Conservation (phyloP, 768 basidiomycete genomes). For the Phlebiopsis gigantea region DNA sequence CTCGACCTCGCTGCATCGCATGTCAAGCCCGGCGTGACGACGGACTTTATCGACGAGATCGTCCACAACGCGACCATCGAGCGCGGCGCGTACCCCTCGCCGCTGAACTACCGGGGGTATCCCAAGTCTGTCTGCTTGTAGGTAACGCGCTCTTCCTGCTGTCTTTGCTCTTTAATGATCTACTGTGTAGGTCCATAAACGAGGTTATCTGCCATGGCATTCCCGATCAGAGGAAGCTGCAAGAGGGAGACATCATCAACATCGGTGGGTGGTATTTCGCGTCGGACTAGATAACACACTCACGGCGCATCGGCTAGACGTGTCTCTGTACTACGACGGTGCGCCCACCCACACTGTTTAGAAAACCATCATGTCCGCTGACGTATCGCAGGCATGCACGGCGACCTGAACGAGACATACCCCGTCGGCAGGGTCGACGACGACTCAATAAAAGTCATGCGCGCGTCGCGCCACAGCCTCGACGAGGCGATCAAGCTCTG, state of each 20-base stretch:
- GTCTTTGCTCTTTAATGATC: neutral
- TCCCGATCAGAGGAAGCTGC: conserved; percentile 77
- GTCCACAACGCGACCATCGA: conserved; percentile 91
- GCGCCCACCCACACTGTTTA: neutral
- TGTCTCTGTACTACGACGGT: conserved; percentile 79
- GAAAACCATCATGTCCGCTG: neutral
- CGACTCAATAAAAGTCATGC: conserved; percentile 77
- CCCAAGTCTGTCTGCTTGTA: conserved; percentile 98
- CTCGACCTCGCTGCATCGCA: conserved; percentile 86
- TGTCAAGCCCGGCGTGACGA: conserved; percentile 88
- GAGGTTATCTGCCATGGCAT: conserved; percentile 98
- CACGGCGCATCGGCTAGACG: conserved; percentile 34
- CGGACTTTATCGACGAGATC: conserved; percentile 90
- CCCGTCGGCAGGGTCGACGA: conserved; percentile 84
- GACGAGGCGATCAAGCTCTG: conserved; percentile 90
- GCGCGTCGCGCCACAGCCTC: conserved; percentile 73
- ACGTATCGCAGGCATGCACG: conserved; percentile 66
- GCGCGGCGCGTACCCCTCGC: conserved; percentile 89
- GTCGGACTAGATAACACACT: neutral
- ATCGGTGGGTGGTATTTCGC: conserved; percentile 62
- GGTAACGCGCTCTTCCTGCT: conserved; percentile 28
- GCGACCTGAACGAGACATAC: conserved; percentile 90
- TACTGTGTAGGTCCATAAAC: conserved; percentile 67
- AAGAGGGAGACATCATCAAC: conserved; percentile 95
- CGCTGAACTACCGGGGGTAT: conserved; percentile 84